phyloP scores from a whole-genome alignment of 805 yeast species.

The Kuraishia ogatae region DNA sequence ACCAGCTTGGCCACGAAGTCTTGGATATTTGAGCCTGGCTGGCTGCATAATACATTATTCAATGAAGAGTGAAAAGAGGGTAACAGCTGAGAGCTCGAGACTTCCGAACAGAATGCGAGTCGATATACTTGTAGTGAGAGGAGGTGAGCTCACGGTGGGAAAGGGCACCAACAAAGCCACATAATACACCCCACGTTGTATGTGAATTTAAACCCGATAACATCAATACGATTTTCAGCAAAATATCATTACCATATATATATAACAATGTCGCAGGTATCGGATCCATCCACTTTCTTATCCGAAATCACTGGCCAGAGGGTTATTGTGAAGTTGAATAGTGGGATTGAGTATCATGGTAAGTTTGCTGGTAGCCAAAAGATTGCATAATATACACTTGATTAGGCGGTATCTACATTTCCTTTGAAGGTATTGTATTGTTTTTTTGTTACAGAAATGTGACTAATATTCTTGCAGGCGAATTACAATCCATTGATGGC shows the following conservation, averaged over 20 bases:
- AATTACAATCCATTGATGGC: slow-evolving; percentile 86
- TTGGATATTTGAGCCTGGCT: background rate
- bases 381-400: background rate
- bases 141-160: background rate
- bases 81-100: background rate
- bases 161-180: no score
- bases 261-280: slow-evolving; percentile 3
- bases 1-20: slow-evolving; percentile 54
- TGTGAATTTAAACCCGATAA: no score
- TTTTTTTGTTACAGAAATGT: no score
- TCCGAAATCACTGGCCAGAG: slow-evolving; percentile 69
- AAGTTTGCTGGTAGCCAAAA: slow-evolving; percentile 13
- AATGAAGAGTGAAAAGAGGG: background rate
- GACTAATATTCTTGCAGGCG: slow-evolving; percentile 19
- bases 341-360: slow-evolving; percentile 82
- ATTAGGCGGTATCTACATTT: no score
- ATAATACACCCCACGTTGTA: no score
- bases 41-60: background rate
- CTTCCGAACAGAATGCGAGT: background rate
- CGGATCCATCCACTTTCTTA: slow-evolving; percentile 72
- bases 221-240: no score
- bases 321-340: slow-evolving; percentile 76
- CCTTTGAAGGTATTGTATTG: no score
- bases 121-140: background rate
- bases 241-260: no score